Evolutionary conservation across 768 basidiomycete species (phyloP).

Genomic region (Mycena crocata): DNA sequence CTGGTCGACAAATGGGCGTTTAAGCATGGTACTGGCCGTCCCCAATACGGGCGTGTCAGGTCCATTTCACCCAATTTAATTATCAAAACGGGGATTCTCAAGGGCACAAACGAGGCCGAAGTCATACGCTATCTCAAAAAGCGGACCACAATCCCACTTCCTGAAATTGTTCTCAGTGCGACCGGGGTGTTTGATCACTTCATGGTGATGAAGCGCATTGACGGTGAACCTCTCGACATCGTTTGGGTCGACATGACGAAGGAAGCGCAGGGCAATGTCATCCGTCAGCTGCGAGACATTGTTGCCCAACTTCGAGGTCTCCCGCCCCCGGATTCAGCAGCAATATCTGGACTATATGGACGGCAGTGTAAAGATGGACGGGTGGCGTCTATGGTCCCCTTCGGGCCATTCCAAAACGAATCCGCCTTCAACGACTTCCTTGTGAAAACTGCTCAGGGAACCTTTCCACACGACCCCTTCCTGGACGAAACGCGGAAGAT

Average conservation of each 20-base stretch:
- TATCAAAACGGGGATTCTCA: background rate
- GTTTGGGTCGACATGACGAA: background rate
- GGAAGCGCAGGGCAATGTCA: background rate
- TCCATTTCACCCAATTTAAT: background rate
- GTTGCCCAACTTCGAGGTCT: background rate
- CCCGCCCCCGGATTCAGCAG: background rate
- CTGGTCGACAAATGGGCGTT: background rate
- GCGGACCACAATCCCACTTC: slow-evolving; percentile 3
- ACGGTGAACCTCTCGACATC: background rate
- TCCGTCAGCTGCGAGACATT: background rate
- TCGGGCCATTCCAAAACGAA: slow-evolving; percentile 10
- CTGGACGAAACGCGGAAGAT: background rate
- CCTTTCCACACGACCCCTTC: background rate
- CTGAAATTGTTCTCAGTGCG: background rate
- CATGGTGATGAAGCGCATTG: slow-evolving; percentile 7
- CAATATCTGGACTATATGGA: background rate
- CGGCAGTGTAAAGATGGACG: background rate
- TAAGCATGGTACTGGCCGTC: background rate
- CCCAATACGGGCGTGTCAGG: background rate
- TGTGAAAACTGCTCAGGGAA: background rate
- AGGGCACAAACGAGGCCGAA: slow-evolving; percentile 1
- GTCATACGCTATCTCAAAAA: slow-evolving; percentile 3
- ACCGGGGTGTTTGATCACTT: background rate
- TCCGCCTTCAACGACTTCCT: slow-evolving; percentile 11
- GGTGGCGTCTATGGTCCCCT: background rate